These are phyloP conservation scores for Urochloa ruziziensis DNA, from an alignment of 176 grass and related monocot species.

Conservation along the genomic window DNA sequence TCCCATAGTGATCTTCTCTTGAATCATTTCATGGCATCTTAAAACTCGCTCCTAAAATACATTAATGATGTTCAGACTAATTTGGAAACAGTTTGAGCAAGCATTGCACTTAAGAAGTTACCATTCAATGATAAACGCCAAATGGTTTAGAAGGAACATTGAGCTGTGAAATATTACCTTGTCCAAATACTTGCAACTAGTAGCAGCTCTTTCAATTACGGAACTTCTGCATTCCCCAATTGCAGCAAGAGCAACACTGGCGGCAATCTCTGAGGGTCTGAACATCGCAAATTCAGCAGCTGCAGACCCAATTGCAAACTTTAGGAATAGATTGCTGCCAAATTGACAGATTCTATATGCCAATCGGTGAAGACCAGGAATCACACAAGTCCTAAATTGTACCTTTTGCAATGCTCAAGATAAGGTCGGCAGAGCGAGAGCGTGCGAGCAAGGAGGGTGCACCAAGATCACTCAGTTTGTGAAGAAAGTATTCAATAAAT, in stretches of 20 bases:
- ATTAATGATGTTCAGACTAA: background rate
- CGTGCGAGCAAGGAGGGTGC: constrained; percentile 50
- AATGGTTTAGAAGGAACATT: constrained; percentile 8
- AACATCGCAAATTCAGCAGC: constrained; percentile 76
- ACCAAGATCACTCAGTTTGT: constrained; percentile 64
- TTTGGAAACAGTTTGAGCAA: constrained; percentile 10
- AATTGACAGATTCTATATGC: constrained; percentile 14
- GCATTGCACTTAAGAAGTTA: background rate
- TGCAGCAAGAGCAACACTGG: constrained; percentile 58
- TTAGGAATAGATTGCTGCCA: constrained; percentile 9
- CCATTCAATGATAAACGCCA: background rate
- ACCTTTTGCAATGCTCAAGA: constrained; percentile 78
- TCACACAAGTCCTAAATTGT: background rate
- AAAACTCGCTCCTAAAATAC: constrained; percentile 66
- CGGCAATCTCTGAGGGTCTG: constrained; percentile 89
- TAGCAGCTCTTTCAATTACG: constrained; percentile 55
- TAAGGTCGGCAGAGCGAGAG: constrained; percentile 63
- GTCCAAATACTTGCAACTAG: constrained; percentile 52
- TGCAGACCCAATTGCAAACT: constrained; percentile 40
- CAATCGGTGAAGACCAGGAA: background rate
- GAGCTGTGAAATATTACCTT: constrained; percentile 55
- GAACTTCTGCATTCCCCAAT: constrained; percentile 54
- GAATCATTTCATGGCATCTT: constrained; percentile 73
- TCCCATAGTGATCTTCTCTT: constrained; percentile 57
- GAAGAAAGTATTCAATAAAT: constrained; percentile 90